Evolutionary conservation across 1,139 yeast genomes (phyloP).

Genomic region (Pichia cactophila): DNA sequence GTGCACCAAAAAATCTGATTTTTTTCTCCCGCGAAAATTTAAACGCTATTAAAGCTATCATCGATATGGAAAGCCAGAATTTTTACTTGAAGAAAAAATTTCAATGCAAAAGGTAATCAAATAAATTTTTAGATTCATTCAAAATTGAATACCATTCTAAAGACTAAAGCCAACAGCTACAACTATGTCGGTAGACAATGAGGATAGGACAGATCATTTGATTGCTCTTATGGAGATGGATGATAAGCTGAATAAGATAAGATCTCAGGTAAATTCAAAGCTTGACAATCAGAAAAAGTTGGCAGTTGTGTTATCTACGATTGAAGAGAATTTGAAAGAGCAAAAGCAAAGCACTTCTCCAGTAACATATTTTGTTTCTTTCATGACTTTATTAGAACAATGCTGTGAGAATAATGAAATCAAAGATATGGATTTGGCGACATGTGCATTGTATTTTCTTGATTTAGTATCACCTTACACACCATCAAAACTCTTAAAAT

Average conservation of each 20-base stretch:
- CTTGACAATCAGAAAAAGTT: conserved; percentile 77
- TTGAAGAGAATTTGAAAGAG: conserved; percentile 78
- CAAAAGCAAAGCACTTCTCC: conserved; percentile 50
- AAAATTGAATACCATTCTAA: neutral
- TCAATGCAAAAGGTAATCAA: too few relatives aligned
- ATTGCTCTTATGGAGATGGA: conserved; percentile 45
- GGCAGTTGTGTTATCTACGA: conserved; percentile 72
- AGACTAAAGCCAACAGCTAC: conserved; percentile 3
- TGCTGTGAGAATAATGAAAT: conserved; percentile 44
- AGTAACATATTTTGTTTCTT: conserved; percentile 66
- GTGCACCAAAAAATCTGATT: neutral
- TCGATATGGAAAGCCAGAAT: neutral
- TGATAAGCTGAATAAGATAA: conserved; percentile 58
- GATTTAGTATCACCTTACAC: conserved; percentile 74
- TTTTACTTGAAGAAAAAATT: too few relatives aligned
- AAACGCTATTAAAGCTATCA: neutral
- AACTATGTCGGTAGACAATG: conserved; percentile 33
- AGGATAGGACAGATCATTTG: conserved; percentile 31
- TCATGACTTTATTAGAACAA: conserved; percentile 74
- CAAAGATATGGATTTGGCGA: conserved; percentile 58
- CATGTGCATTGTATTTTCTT: conserved; percentile 72
- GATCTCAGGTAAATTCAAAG: conserved; percentile 66
- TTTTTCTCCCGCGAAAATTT: neutral
- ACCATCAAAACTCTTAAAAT: conserved; percentile 57
- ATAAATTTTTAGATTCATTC: too few relatives aligned